phyloP scores from a whole-genome alignment of 352 stramenopile genomes.

The Phytophthora idaei region DNA sequence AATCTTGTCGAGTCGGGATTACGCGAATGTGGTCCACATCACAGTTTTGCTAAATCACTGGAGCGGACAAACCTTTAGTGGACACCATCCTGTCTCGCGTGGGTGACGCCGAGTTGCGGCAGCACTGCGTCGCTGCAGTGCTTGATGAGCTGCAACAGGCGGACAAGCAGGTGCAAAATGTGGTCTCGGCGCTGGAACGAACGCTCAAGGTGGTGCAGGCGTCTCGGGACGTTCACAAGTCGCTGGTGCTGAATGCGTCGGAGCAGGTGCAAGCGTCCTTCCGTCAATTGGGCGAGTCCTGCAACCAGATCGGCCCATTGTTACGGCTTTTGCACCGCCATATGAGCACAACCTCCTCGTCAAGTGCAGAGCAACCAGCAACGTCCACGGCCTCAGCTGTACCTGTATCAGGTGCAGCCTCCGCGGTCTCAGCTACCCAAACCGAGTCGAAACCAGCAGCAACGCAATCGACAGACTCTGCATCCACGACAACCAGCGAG shows the following conservation, averaged over 20 bases:
- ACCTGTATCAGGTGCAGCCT: neutral
- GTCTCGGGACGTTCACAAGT: conserved; percentile 28
- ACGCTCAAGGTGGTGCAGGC: conserved; percentile 24
- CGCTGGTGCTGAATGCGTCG: conserved; percentile 24
- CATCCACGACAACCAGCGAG: conserved; percentile 19
- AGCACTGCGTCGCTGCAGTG: conserved; percentile 22
- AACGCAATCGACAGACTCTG: conserved; percentile 1
- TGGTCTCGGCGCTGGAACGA: conserved; percentile 16
- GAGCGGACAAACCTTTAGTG: conserved; percentile 2
- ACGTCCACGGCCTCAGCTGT: neutral
- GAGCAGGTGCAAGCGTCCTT: conserved; percentile 22
- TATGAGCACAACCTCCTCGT: conserved; percentile 11
- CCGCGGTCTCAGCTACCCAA: neutral
- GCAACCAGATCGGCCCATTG: conserved; percentile 25
- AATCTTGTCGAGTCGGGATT: conserved; percentile 6
- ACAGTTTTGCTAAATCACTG: too few relatives aligned
- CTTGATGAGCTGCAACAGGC: conserved; percentile 17
- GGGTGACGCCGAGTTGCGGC: conserved; percentile 25
- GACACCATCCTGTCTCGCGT: conserved; percentile 27
- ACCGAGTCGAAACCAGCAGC: conserved; percentile 4
- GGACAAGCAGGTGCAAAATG: conserved; percentile 12
- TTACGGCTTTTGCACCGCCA: conserved; percentile 21
- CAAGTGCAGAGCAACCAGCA: neutral
- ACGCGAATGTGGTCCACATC: conserved; percentile 1
- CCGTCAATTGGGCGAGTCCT: conserved; percentile 24